Conservation (phyloP, 345 rosid genomes). For the Sisymbrium irio region DNA sequence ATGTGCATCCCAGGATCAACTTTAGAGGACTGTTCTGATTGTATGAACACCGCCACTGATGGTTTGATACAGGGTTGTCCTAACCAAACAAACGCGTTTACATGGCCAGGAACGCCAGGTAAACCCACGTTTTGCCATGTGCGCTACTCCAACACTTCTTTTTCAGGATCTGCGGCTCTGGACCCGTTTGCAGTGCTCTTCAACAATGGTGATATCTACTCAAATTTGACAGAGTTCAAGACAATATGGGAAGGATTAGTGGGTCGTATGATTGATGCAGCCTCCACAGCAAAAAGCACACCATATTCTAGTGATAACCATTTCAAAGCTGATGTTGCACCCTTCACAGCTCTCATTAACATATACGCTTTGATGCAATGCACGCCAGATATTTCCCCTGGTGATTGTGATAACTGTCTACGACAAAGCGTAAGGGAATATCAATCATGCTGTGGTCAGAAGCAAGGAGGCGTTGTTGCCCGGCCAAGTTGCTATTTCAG, state of each 20-base stretch:
- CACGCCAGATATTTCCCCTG: slow-evolving; percentile 8
- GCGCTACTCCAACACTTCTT: slow-evolving; percentile 39
- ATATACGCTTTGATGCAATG: slow-evolving; percentile 22
- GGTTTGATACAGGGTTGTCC: slow-evolving; percentile 6
- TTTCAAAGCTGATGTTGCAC: background rate
- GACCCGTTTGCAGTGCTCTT: rapidly evolving
- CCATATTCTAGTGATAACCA: background rate
- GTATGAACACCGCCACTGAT: slow-evolving; percentile 5
- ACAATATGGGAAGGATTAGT: background rate
- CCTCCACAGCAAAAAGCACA: background rate
- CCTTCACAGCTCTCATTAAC: background rate
- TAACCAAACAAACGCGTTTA: slow-evolving; percentile 20
- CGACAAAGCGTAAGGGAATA: background rate
- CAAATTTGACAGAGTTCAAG: background rate
- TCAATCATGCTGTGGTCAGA: background rate
- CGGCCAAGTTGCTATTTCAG: slow-evolving; percentile 26
- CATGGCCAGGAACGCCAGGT: slow-evolving; percentile 38
- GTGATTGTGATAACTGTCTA: slow-evolving; percentile 11
- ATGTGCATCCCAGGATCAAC: slow-evolving; percentile 33
- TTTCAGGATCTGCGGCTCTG: background rate
- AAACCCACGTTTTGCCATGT: slow-evolving; percentile 28
- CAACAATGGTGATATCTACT: too few relatives aligned
- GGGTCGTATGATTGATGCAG: background rate
- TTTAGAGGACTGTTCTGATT: slow-evolving; percentile 14
- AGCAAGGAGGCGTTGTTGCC: slow-evolving; percentile 6